Evolutionary conservation across 2,329 filamentous ascomycete genomes (phyloP).

Genomic region (Rhynchosporium secalis): DNA sequence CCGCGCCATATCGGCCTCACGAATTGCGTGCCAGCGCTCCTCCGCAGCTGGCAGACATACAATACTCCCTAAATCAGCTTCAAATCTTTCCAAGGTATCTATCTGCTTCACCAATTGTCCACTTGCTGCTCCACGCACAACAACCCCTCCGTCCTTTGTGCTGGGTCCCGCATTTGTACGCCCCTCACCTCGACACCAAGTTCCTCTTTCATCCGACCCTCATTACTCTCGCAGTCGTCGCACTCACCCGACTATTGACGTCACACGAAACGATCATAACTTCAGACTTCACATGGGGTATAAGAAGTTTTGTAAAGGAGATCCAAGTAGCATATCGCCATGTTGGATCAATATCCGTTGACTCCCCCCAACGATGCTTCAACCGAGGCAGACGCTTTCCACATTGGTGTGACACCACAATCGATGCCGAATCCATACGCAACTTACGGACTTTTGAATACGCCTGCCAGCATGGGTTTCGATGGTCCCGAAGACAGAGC

Average conservation of each 20-base stretch:
- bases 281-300: slow-evolving; percentile 29
- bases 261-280: slow-evolving; percentile 26
- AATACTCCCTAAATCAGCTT: neutral
- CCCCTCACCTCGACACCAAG: slow-evolving; percentile 26
- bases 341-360: slow-evolving; percentile 31
- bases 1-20: neutral
- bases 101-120: slow-evolving; percentile 3
- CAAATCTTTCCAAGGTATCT: neutral
- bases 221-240: slow-evolving; percentile 19
- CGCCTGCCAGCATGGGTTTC: slow-evolving; percentile 26
- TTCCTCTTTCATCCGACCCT: slow-evolving; percentile 27
- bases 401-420: slow-evolving; percentile 20
- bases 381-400: slow-evolving; percentile 22
- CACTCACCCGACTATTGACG: slow-evolving; percentile 17
- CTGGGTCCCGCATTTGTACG: slow-evolving; percentile 16
- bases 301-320: slow-evolving; percentile 19
- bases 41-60: slow-evolving; percentile 1
- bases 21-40: neutral
- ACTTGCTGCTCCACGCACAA: slow-evolving; percentile 6
- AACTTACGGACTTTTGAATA: slow-evolving; percentile 21
- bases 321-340: slow-evolving; percentile 29
- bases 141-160: slow-evolving; percentile 13
- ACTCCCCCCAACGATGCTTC: slow-evolving; percentile 33
- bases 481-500: slow-evolving; percentile 21
- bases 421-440: slow-evolving; percentile 6